Evolutionary conservation across 2,329 filamentous ascomycete genomes (phyloP).

Genomic region (Nigrospora osmanthi): DNA sequence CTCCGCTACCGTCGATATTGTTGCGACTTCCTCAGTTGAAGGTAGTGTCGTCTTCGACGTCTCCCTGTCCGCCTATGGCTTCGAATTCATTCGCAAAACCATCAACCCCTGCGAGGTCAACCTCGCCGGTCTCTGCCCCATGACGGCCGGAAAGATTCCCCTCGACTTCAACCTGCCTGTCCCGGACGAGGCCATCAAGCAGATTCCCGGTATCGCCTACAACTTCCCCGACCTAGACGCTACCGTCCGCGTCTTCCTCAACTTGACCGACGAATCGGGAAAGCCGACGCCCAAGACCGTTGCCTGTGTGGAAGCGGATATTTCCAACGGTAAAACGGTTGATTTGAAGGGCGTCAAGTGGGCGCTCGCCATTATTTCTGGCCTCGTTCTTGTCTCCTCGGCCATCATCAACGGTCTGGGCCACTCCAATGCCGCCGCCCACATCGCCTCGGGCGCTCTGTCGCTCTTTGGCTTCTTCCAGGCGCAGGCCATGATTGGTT

Average conservation of each 20-base stretch:
- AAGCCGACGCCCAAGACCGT: slow-evolving; percentile 41
- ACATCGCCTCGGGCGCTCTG: slow-evolving; percentile 77
- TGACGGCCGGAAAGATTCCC: slow-evolving; percentile 76
- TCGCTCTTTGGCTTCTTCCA: slow-evolving; percentile 85
- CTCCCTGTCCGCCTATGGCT: slow-evolving; percentile 75
- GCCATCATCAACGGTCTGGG: slow-evolving; percentile 76
- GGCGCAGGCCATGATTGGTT: slow-evolving; percentile 74
- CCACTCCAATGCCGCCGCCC: slow-evolving; percentile 79
- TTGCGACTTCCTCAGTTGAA: slow-evolving; percentile 73
- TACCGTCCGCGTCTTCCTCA: slow-evolving; percentile 67
- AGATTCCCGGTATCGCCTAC: slow-evolving; percentile 73
- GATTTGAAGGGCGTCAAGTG: slow-evolving; percentile 75
- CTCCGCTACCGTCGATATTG: slow-evolving; percentile 65
- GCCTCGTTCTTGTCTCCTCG: slow-evolving; percentile 67
- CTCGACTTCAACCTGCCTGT: slow-evolving; percentile 62
- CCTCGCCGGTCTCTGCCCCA: slow-evolving; percentile 76
- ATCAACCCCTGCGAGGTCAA: slow-evolving; percentile 69
- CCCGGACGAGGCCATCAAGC: slow-evolving; percentile 41
- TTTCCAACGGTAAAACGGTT: slow-evolving; percentile 80
- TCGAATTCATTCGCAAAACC: slow-evolving; percentile 56
- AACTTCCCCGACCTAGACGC: slow-evolving; percentile 78
- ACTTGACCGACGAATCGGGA: slow-evolving; percentile 36
- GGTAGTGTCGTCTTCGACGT: slow-evolving; percentile 76
- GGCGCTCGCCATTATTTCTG: slow-evolving; percentile 70
- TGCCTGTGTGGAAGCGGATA: slow-evolving; percentile 71